phyloP scores from a whole-genome alignment of 768 basidiomycete species.

The Botryobasidium botryosum region DNA sequence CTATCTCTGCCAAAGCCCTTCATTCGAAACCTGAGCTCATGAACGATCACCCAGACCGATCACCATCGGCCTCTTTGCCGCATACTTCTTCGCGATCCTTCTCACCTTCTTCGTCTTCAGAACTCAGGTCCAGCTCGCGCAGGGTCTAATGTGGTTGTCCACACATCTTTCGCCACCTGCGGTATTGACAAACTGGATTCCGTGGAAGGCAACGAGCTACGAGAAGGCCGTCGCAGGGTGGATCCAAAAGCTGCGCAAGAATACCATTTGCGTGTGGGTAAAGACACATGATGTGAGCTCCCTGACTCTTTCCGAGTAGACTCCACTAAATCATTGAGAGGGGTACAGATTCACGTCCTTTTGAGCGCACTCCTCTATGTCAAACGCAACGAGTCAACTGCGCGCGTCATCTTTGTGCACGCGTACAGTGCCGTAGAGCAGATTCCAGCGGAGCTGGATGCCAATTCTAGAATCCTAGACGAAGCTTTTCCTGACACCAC shows the following conservation, averaged over 20 bases:
- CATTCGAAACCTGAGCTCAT: not conserved
- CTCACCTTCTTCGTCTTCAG: slow-evolving; percentile 32
- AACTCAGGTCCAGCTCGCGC: slow-evolving; percentile 36
- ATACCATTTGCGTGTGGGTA: slow-evolving; percentile 42
- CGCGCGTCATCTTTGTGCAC: slow-evolving; percentile 50
- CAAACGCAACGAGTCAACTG: slow-evolving; percentile 48
- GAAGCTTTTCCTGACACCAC: slow-evolving; percentile 39
- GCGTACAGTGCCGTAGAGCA: slow-evolving; percentile 36
- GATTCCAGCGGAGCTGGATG: slow-evolving; percentile 53
- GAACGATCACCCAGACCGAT: not conserved
- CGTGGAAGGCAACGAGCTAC: slow-evolving; percentile 26
- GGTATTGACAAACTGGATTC: too few relatives aligned
- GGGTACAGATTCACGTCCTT: slow-evolving; percentile 40
- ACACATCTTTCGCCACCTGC: slow-evolving; percentile 39
- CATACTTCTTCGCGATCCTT: slow-evolving; percentile 39
- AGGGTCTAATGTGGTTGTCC: slow-evolving; percentile 42
- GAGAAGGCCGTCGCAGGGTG: slow-evolving; percentile 26
- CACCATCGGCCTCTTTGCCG: slow-evolving; percentile 31
- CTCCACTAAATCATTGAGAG: not conserved
- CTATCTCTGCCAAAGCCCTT: slow-evolving; percentile 11
- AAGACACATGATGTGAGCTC: slow-evolving; percentile 45
- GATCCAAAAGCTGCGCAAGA: slow-evolving; percentile 32
- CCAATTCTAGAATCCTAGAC: slow-evolving; percentile 48
- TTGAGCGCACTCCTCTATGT: slow-evolving; percentile 54
- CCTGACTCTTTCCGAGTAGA: not conserved